Conservation (phyloP, 2,329 filamentous ascomycete genomes). For the Neospermospora avenae region DNA sequence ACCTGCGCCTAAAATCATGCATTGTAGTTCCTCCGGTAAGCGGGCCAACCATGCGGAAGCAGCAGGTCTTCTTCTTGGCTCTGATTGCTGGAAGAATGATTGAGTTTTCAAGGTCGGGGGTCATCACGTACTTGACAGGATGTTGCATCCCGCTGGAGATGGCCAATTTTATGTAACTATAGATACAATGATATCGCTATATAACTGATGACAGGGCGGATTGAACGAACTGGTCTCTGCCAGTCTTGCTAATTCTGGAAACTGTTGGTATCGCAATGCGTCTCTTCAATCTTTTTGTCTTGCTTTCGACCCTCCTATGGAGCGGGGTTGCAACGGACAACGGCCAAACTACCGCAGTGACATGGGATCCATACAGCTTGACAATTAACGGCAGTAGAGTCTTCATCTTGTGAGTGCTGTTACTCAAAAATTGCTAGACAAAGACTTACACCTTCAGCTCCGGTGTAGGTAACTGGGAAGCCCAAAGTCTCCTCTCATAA, state of each 20-base stretch:
- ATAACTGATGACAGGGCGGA: not conserved
- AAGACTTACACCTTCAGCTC: constrained; percentile 20
- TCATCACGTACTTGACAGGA: not conserved
- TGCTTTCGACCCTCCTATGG: constrained; percentile 27
- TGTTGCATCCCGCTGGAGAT: not conserved
- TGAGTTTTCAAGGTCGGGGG: not conserved
- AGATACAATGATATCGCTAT: not conserved
- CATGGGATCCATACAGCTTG: constrained; percentile 51
- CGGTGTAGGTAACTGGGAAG: no score
- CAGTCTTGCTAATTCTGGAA: not conserved
- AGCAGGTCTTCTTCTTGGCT: not conserved
- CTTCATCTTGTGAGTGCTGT: constrained; percentile 40
- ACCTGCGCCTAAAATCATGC: not conserved
- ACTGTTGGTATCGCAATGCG: constrained; percentile 17
- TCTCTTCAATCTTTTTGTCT: constrained; percentile 24
- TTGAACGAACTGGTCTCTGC: no score
- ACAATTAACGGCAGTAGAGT: constrained; percentile 47
- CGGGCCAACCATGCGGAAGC: not conserved
- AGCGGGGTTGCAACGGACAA: constrained; percentile 38
- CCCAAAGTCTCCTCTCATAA: no score
- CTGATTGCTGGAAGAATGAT: constrained; percentile 12
- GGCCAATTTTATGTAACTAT: no score
- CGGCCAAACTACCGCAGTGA: constrained; percentile 43
- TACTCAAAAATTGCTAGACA: not conserved
- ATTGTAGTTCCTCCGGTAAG: constrained; percentile 6